phyloP scores from a whole-genome alignment of 139 green algal species.

The Chlorella sp. region DNA sequence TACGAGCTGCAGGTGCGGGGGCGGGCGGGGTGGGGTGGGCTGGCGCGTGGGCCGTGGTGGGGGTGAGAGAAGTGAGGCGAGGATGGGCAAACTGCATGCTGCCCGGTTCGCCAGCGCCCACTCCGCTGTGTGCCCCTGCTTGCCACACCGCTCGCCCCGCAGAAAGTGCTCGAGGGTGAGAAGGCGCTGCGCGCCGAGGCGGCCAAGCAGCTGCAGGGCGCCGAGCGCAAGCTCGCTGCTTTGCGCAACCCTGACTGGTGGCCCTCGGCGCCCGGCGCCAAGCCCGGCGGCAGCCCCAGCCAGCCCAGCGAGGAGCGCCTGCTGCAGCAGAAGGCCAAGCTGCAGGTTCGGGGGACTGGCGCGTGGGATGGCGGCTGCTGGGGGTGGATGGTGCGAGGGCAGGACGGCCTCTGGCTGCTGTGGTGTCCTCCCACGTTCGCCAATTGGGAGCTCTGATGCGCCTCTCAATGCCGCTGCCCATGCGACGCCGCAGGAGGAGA shows the following conservation, averaged over 20 bases:
- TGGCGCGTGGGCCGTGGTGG: background rate
- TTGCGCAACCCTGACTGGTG: slow-evolving; percentile 40
- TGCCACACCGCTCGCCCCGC: slow-evolving; percentile 17
- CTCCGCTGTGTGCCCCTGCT: background rate
- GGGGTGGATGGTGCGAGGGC: too few relatives aligned
- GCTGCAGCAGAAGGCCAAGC: slow-evolving; percentile 29
- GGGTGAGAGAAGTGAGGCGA: background rate
- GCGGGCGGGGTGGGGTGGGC: background rate
- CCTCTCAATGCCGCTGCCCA: too few relatives aligned
- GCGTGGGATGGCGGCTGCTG: too few relatives aligned
- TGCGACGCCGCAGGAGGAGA: too few relatives aligned
- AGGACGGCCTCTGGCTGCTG: too few relatives aligned
- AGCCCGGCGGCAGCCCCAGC: background rate
- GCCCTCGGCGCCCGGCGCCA: background rate
- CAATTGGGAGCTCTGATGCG: too few relatives aligned
- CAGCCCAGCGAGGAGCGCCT: slow-evolving; percentile 39
- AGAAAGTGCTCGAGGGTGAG: slow-evolving; percentile 78
- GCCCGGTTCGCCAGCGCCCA: background rate
- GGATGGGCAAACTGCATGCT: background rate
- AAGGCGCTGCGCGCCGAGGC: slow-evolving; percentile 63
- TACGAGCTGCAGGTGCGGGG: slow-evolving; percentile 47
- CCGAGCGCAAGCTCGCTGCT: slow-evolving; percentile 64
- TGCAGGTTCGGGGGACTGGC: too few relatives aligned
- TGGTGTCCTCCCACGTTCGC: too few relatives aligned
- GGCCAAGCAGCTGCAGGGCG: slow-evolving; percentile 52